Conservation (phyloP, 2,329 filamentous ascomycete genomes). For the Fusarium sororula region DNA sequence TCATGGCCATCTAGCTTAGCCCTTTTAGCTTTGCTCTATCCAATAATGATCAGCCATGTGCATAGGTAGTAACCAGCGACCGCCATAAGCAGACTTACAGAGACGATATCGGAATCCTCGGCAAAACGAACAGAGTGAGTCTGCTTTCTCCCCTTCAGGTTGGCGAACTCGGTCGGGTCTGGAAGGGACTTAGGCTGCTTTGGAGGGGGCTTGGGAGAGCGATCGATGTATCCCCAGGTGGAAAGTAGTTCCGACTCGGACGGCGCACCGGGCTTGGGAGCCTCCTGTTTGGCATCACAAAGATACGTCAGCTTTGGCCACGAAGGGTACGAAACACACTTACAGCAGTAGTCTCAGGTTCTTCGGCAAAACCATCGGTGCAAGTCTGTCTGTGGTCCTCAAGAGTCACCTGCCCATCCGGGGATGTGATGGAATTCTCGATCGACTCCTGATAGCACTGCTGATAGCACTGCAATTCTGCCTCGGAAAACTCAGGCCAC, state of each 20-base stretch:
- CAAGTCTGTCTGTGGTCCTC: rapidly evolving
- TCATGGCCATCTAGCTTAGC: not conserved
- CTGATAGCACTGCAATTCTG: not conserved
- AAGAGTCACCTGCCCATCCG: not conserved
- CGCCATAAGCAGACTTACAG: not conserved
- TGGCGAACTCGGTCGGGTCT: not conserved
- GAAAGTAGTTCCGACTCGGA: not conserved
- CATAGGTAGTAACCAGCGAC: not conserved
- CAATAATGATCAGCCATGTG: not conserved
- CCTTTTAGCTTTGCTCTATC: not conserved
- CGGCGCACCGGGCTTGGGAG: not conserved
- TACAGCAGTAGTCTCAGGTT: not conserved
- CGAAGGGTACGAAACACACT: not conserved
- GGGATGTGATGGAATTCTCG: not conserved
- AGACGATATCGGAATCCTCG: not conserved
- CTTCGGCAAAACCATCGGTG: rapidly evolving
- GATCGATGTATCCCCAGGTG: not conserved
- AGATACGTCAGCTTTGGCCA: not conserved
- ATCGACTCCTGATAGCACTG: not conserved
- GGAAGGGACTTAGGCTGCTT: not conserved
- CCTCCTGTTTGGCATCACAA: not conserved
- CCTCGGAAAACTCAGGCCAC: not conserved
- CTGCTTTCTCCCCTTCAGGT: not conserved
- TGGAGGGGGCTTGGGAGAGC: not conserved
- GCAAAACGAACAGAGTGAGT: not conserved